Conservation (phyloP, 1,284 basidiomycete species). For the Cryptococcus floricola region DNA sequence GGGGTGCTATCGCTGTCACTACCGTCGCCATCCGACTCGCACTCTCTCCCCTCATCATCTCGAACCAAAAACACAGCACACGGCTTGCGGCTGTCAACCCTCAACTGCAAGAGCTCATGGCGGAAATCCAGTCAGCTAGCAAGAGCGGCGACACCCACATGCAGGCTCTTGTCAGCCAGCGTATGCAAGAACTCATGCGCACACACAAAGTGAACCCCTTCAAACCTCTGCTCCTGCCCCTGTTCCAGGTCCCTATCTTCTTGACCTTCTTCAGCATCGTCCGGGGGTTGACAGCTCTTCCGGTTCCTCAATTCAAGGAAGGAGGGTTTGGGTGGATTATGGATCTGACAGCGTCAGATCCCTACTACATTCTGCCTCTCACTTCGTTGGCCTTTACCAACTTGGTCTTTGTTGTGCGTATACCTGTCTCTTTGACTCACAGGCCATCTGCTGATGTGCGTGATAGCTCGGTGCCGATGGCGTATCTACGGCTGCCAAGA, state of each 20-base stretch:
- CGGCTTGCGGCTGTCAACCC: constrained; percentile 65
- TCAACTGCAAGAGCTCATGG: constrained; percentile 58
- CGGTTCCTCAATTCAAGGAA: constrained; percentile 66
- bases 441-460: constrained; percentile 24
- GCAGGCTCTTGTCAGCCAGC: constrained; percentile 57
- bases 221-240: constrained; percentile 58
- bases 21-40: constrained; percentile 65
- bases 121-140: constrained; percentile 54
- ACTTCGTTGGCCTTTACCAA: constrained; percentile 64
- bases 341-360: constrained; percentile 75
- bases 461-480: constrained; percentile 56
- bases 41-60: constrained; percentile 68
- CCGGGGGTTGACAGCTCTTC: constrained; percentile 65
- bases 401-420: constrained; percentile 64
- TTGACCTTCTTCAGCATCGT: constrained; percentile 83
- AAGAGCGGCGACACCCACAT: constrained; percentile 55
- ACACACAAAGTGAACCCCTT: constrained; percentile 67
- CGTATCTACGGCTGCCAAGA: constrained; percentile 46
- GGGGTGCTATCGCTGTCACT: constrained; percentile 71
- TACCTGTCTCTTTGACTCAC: constrained; percentile 45
- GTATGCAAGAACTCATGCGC: constrained; percentile 63
- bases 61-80: constrained; percentile 63
- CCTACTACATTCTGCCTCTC: constrained; percentile 72
- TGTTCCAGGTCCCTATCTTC: constrained; percentile 74
- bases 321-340: constrained; percentile 74